phyloP scores from a whole-genome alignment of 2,329 filamentous ascomycete genomes.

The Xylaria arbuscula region DNA sequence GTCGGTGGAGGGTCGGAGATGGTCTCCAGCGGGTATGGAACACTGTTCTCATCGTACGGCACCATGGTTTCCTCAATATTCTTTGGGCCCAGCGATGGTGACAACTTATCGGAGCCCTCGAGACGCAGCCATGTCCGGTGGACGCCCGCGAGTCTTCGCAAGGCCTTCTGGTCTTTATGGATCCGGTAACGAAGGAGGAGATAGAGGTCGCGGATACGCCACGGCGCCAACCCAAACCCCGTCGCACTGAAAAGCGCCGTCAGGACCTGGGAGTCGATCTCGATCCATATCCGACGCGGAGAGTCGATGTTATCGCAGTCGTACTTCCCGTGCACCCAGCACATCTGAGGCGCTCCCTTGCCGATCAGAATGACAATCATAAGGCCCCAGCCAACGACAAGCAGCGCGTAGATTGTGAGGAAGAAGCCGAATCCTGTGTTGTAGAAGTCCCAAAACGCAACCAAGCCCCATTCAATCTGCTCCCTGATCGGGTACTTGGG shows the following conservation, averaged over 20 bases:
- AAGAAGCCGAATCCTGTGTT: slow-evolving; percentile 80
- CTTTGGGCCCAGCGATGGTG: slow-evolving; percentile 63
- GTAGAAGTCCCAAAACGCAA: slow-evolving; percentile 77
- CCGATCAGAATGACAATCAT: slow-evolving; percentile 90
- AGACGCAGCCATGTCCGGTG: slow-evolving; percentile 82
- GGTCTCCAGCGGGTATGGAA: slow-evolving; percentile 73
- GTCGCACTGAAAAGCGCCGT: slow-evolving; percentile 89
- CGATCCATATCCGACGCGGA: slow-evolving; percentile 84
- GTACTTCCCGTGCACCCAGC: slow-evolving; percentile 59
- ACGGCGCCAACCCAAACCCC: slow-evolving; percentile 84
- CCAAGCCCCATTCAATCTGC: slow-evolving; percentile 66
- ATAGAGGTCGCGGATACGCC: slow-evolving; percentile 84
- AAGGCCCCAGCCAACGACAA: slow-evolving; percentile 88
- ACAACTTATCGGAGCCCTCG: slow-evolving; percentile 70
- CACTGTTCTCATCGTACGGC: slow-evolving; percentile 55
- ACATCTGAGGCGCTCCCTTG: slow-evolving; percentile 80
- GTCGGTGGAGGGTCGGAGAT: slow-evolving; percentile 77
- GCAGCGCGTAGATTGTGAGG: slow-evolving; percentile 81
- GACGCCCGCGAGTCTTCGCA: slow-evolving; percentile 78
- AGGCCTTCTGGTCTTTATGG: slow-evolving; percentile 61
- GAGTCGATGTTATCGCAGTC: slow-evolving; percentile 79
- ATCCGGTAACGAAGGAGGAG: slow-evolving; percentile 75
- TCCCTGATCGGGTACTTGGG: slow-evolving; percentile 70
- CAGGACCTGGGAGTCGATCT: slow-evolving; percentile 84
- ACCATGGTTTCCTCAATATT: slow-evolving; percentile 58